Conservation (phyloP, 2,329 filamentous ascomycete species). For the Paraphaeosphaeria sporulosa region DNA sequence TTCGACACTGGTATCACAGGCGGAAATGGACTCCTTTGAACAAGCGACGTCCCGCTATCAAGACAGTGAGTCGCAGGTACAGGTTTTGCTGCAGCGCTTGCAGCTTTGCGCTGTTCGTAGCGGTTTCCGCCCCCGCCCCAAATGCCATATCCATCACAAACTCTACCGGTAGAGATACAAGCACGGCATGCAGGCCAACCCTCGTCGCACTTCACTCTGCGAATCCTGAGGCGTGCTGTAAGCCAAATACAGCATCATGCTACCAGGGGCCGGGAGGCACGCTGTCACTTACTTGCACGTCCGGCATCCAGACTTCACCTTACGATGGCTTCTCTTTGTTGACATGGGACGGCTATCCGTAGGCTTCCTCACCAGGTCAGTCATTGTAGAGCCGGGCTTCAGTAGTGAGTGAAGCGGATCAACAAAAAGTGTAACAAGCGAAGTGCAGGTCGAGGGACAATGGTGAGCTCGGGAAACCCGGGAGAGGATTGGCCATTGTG, state of each 20-base stretch:
- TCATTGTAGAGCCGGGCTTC: neutral
- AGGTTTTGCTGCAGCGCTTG: neutral
- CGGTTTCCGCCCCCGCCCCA: slow-evolving; percentile 47
- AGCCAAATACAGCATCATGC: too few species aligned
- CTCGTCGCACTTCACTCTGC: slow-evolving; percentile 48
- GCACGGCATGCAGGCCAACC: slow-evolving; percentile 44
- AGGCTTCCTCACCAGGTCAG: neutral
- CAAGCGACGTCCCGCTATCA: neutral
- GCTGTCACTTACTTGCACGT: slow-evolving; percentile 34
- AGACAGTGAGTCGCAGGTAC: neutral
- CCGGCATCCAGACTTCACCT: slow-evolving; percentile 23
- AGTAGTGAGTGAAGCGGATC: neutral
- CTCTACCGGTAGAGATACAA: slow-evolving; percentile 46
- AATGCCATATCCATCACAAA: slow-evolving; percentile 54
- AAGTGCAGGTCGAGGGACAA: neutral
- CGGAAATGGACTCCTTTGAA: neutral
- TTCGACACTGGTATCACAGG: slow-evolving; percentile 17
- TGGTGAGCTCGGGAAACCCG: neutral
- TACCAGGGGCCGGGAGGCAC: too few species aligned
- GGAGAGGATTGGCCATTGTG: neutral
- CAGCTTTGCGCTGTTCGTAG: slow-evolving; percentile 18
- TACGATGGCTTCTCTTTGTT: neutral
- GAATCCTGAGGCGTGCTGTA: slow-evolving; percentile 19
- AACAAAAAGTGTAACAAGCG: too few species aligned
- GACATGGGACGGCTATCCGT: neutral